Evolutionary conservation across 805 yeast species (phyloP), one percentile per base, ranked within the genome.

Genomic region (Kluyveromyces dobzhanskii): DNA sequence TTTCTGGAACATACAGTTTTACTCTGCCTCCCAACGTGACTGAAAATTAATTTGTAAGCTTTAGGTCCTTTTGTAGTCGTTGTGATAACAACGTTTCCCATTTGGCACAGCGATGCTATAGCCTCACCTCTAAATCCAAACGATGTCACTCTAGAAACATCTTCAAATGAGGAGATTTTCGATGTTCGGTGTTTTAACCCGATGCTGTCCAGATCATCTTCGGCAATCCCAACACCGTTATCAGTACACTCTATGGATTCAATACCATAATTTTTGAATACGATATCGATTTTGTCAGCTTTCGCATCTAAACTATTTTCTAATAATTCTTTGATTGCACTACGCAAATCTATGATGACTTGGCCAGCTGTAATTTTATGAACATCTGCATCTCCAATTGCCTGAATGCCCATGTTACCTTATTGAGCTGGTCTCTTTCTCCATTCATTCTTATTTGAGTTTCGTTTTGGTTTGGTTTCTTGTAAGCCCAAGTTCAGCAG

Each of bases 281-380:
- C 64, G 12, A 90, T 64, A 35, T 85, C 94, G 23, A 92, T 67
- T 38, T 73, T 74, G 0, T 73, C 67, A 8, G 92, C 73, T 17
- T 69, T 59, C 0, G 97, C 92, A 62, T 92, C 98, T 5, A 90
- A 63, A 23, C 92, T 66, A 56, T 90, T 90, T 51, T 90, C 98
- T 2, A 92, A 69, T 1, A 88, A 62, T 56, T 90, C 98, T 54
- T 90, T 90, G 23, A 82, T 78, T 0, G 85, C 82, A 0, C 90
- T 76, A 0, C 75, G 67, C 31, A 92, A 61, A 49, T 85, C 95
- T 4, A 79, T 73, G 10, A 92, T 83, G 11, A 92, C 97, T 57
- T 92, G 98, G 0, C 96, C 96, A 0, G 97, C 85, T 0, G 96
- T 86, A 41, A 90, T 76, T 43, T 71, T 67, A 47, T 83, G 85